Base-by-base conservation (phyloP, 768 basidiomycete genomes). In the Tulasnella sp. region DNA sequence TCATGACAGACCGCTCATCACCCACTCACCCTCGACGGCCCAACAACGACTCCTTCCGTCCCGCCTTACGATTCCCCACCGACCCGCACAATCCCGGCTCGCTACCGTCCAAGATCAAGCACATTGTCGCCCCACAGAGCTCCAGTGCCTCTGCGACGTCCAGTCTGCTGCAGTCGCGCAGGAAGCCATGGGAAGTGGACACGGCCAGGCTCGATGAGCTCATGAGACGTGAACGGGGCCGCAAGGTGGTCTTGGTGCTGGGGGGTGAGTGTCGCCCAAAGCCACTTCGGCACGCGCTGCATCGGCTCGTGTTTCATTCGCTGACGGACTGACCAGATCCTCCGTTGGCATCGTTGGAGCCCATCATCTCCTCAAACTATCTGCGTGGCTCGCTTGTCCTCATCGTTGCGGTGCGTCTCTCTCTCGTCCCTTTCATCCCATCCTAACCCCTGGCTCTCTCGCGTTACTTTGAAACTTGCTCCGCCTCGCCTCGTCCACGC, bases 31-130 rank as follows among this genome's bases (percentile, higher is more conserved):
- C n/a, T n/a, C 11, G 46, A n/a, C 46, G 50, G 1, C 32, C 34
- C 1, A 35, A 52, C 27, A 57, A 36, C n/a, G 55, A 43, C 12
- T 46, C 55, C 21, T 57, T 57, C 25, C 55, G 55, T 12, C 55
- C 55, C 3, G 55, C 55, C 23, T 37, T 57, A 23, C 55, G 55
- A 12, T 57, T 57, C 55, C 55, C 55, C 9, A 57, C 55, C 9
- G 55, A 57, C 42, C 55, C 55, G 15, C 46, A 57, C 42, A 57
- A 57, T 11, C 46, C 55, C 17, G 35, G 42, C 5, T 31, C 15
- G n/a, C 19, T 57, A 12, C 55, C 55, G 19, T 32, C 41, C 9
- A 57, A 27, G 55, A 48, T 49, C 40, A 29, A 46, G 42, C 43
- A 48, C 37, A 57, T 57, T 43, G 32, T 48, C 17, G 32, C 52